Base-by-base conservation (phyloP, 148 eudicot genomes). In the Gaultheria prostrata region DNA sequence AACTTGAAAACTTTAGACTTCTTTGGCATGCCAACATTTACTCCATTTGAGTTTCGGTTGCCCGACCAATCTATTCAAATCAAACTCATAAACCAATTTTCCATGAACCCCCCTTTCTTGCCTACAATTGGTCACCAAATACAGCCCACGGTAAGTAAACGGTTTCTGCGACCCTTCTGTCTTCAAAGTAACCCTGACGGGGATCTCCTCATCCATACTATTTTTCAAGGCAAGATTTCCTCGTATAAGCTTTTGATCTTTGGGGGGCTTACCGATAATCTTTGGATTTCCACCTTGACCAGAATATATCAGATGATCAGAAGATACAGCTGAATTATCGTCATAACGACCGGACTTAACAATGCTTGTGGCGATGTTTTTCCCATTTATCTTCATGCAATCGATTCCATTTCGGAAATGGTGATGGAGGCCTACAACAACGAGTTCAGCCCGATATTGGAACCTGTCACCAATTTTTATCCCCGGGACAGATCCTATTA, bases 101-200 rank as follows among this genome's bases (percentile, higher is more conserved):
- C 89, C 89, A 28, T 53, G 28, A 10, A 26, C 3, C 28, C 77
- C 83, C 76, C 72, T 86, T 85, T 83, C 87, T 81, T 80, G 80
- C 84, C 67, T 72, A 84, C 51, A 89, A 1, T 69, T 53, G 0
- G 12, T 73, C 46, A 93, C 94, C 17, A 24, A 56, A 78, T 91
- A 94, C 63, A 94, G 80, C 0, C 98, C 98, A 80, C 92, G 88
- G 63, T 94, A 94, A 90, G 65, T 93, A 92, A 0, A 90, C 43
- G 61, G 87, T 91, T 8, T 50, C 49, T 18, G 83, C 26, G 48
- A 48, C 69, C 14, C 33, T 63, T 4, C 15, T 81, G 0, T 30
- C 21, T 26, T 81, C 33, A 90, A 81, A 43, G 92, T 87, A 57
- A 93, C 95, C 81, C 95, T 87, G 7, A 93, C 88, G 0, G 88